Evolutionary conservation across 208 protist species (phyloP), one percentile per base, ranked within the genome.

Genomic region (Leptomonas seymouri): DNA sequence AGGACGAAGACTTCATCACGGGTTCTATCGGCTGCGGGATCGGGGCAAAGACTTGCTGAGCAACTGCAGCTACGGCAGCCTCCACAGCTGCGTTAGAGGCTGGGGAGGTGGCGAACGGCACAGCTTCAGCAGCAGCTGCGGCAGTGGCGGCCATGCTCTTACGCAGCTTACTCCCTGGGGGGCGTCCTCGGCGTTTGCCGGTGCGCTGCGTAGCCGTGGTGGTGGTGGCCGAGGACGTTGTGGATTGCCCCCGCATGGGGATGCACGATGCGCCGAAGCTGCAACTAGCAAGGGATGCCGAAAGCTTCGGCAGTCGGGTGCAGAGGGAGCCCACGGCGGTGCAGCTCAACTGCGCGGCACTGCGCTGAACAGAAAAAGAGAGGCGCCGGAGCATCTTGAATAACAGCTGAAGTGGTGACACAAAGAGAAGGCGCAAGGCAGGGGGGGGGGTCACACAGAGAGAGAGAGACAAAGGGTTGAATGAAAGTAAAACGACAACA

Each of bases 161-260:
- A 18, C 36, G 55, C 8, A 34, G 31, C 55, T 70, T 76, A 34
- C 70, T 60, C 8, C 70, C 70, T 8, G 55, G 62, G 20, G 70
- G 70, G 0, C 70, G 70, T 16, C 70, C 55, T 4, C 70, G 70
- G 20, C 56, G 55, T 48, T 76, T 76, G 23, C 70, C 45, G n/a
- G 51, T 59, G 42, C 18, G 9, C 36, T 15, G 16, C 4, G 49
- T 23, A 0, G 60, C 31, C 2, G 41, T 9, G 28, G 6, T 46
- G 27, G 28, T 23, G 9, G 36, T n/a, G 21, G 9, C 36, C 25
- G 50, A 11, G 41, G 68, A 12, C 30, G 60, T 50, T 31, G 63
- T 44, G 45, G 61, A 69, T 55, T 75, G 70, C 70, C 70, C 67
- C 2, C 70, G 48, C 51, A 74, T 41, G 4, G 53, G 11, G 0